Base-by-base conservation (phyloP, 1,284 basidiomycete species). In the Gomphus bonarii region DNA sequence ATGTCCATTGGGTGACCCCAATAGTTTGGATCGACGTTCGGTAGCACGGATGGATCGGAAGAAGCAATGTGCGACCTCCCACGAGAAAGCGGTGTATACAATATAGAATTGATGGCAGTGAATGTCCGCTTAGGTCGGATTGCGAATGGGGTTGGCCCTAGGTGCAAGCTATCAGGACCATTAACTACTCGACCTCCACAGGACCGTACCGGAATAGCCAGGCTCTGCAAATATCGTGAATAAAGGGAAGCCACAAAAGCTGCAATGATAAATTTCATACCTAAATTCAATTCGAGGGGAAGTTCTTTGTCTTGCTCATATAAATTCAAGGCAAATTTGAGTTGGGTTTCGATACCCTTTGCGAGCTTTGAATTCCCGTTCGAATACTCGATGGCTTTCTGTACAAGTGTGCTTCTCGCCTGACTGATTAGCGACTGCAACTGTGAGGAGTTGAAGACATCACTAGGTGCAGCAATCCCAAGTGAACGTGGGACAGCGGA, bases 1-100 rank as follows among this genome's bases (percentile, higher is more conserved):
- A 63, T 53, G 55, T 64, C 62, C 43, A 58, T 5, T 20, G 61
- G 60, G 50, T 61, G 60, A 5, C 35, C 50, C 44, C 56, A 61
- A 50, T 60, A 60, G 16, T 55, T 58, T 10, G 59, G 61, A 30
- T 61, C 54, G n/a, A 61, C 57, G 28, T 40, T 36, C 12, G 61
- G 57, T 3, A 40, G 33, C 25, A 44, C 42, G 14, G 35, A 53
- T 3, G 54, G 49, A 40, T 59, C 52, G 10, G 55, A 51, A 16
- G 57, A 58, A 38, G 46, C 22, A 16, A 61, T 60, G 48, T 61
- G 61, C 22, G 61, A 61, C 30, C 54, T 57, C 1, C 64, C 64
- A 9, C 60, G 60, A 18, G 64, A 63, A 36, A 64, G 57, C 0
- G 64, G 62, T 22, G 62, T 59, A 48, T 62, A 48, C 33, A 61